Evolutionary conservation across 371 early-diverging fungal species (phyloP).

Genomic region (Mortierella sp.): DNA sequence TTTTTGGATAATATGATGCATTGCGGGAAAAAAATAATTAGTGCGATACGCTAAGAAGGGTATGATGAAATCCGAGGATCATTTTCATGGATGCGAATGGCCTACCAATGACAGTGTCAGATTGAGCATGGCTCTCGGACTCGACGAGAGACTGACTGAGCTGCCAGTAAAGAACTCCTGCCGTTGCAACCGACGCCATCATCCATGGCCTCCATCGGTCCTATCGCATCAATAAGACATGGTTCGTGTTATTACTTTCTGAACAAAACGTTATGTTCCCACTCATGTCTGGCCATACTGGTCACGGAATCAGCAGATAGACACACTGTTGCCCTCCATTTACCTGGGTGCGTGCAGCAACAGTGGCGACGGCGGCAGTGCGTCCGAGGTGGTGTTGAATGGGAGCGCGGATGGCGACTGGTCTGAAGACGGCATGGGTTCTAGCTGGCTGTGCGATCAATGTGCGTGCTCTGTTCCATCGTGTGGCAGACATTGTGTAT

Average conservation of each 20-base stretch:
- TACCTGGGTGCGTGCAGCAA: slow-evolving; percentile 26
- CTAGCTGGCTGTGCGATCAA: slow-evolving; percentile 19
- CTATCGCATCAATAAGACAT: not conserved
- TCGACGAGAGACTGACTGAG: slow-evolving; percentile 35
- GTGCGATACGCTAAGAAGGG: not conserved
- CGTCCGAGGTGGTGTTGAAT: slow-evolving; percentile 43
- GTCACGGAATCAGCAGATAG: not conserved
- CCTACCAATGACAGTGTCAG: slow-evolving; percentile 42
- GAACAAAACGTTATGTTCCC: not conserved
- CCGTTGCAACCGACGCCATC: slow-evolving; percentile 32
- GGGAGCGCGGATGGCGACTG: slow-evolving; percentile 30
- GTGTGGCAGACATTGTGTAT: slow-evolving; percentile 34
- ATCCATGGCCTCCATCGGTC: slow-evolving; percentile 48
- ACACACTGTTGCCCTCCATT: not conserved
- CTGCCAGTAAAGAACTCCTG: slow-evolving; percentile 52
- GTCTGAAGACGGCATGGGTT: not conserved
- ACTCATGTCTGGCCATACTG: not conserved
- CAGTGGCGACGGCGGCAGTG: slow-evolving; percentile 24
- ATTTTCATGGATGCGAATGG: not conserved
- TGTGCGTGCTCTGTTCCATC: slow-evolving; percentile 32
- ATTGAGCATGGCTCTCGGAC: slow-evolving; percentile 36
- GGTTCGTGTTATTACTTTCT: not conserved
- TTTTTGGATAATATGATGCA: not conserved
- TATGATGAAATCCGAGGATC: slow-evolving; percentile 24
- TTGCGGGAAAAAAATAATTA: not conserved